These are phyloP conservation scores for Flaveria bidentis DNA, from an alignment of 129 eudicot genomes.

Conservation along the genomic window DNA sequence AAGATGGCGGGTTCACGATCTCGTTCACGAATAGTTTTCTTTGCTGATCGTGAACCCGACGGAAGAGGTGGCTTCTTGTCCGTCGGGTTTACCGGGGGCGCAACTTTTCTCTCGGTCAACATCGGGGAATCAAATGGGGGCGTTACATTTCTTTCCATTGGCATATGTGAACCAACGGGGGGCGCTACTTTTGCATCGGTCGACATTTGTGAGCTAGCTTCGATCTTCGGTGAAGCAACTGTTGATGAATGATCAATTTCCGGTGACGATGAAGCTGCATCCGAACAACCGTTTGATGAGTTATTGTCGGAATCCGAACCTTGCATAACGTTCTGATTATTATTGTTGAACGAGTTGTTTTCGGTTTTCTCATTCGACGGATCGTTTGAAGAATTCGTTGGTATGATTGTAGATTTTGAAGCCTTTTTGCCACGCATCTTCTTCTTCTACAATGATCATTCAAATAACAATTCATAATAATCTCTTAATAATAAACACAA, in stretches of 20 bases:
- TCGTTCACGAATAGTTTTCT: neutral
- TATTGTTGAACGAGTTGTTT: neutral
- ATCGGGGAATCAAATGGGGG: neutral
- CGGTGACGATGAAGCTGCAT: constrained; percentile 8
- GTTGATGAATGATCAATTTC: neutral
- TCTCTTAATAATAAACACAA: too few species aligned
- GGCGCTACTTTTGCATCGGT: neutral
- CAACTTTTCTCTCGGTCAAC: constrained; percentile 11
- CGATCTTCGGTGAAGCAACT: neutral
- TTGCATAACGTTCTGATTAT: neutral
- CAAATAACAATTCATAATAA: neutral
- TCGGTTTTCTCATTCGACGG: constrained; percentile 2
- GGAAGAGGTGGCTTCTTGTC: constrained; percentile 33
- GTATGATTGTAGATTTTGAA: neutral
- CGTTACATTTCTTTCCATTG: neutral
- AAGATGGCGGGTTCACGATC: neutral
- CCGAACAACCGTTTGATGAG: neutral
- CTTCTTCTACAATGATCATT: constrained; percentile 1
- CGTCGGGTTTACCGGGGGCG: constrained; percentile 10
- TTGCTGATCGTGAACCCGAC: neutral
- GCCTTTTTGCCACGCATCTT: constrained; percentile 16
- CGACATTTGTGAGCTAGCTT: neutral
- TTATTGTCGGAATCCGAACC: neutral
- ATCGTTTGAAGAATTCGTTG: neutral
- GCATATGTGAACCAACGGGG: neutral